phyloP scores from a whole-genome alignment of 2,329 filamentous ascomycete genomes.

The Fusarium papillatum region DNA sequence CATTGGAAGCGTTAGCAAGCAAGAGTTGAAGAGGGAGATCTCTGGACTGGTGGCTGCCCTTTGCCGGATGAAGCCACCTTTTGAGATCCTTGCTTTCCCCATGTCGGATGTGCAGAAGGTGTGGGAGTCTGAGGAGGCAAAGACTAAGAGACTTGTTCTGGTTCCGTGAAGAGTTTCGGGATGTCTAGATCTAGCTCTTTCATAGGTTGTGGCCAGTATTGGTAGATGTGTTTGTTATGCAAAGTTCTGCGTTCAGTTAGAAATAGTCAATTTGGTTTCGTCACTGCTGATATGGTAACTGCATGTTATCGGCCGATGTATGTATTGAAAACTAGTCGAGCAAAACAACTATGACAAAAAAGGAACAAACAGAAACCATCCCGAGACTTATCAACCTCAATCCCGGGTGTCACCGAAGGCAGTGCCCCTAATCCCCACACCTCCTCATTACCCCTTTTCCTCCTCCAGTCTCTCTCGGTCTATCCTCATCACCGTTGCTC shows the following conservation, averaged over 20 bases:
- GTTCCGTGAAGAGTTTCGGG: not conserved
- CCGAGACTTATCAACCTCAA: not conserved
- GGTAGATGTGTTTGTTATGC: not conserved
- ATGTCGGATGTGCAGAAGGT: conserved; percentile 13
- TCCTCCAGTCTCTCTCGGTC: not conserved
- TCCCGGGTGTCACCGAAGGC: not conserved
- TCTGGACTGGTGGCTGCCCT: conserved; percentile 2
- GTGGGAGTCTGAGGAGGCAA: conserved; percentile 7
- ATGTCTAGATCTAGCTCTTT: not conserved
- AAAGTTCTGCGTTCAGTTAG: not conserved
- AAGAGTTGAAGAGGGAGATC: conserved; percentile 10
- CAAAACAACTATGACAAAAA: not conserved
- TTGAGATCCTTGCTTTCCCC: conserved; percentile 4
- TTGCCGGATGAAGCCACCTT: conserved; percentile 9
- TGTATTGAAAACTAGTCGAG: not conserved
- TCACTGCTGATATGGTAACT: not conserved
- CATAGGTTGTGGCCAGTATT: not conserved
- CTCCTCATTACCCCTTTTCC: not conserved
- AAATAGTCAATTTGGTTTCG: not conserved
- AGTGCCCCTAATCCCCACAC: not conserved
- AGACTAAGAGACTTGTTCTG: conserved; percentile 15
- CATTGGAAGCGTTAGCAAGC: conserved; percentile 9
- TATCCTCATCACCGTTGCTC: not conserved
- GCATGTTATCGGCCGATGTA: not conserved
- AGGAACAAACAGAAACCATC: not conserved